Evolutionary conservation across 2,329 filamentous ascomycete genomes (phyloP), one percentile per base, ranked within the genome.

Genomic region (Byssochlamys sp.): DNA sequence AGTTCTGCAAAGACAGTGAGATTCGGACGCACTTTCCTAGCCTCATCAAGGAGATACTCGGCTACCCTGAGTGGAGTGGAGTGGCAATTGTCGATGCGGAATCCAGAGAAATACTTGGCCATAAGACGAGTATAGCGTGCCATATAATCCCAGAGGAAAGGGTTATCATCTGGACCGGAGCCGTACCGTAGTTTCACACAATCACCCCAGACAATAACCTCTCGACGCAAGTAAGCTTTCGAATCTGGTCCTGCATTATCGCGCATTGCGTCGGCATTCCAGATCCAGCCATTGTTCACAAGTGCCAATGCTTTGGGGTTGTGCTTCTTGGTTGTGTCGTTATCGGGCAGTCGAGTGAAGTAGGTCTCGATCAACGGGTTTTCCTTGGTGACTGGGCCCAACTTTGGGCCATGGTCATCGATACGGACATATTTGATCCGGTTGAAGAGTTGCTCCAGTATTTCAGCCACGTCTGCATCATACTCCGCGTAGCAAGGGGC

Each of bases 261-360:
- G 50, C 90, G 82, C 73, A 97, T 82, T 1, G 94, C 92, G 74
- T 97, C 95, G 4, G 92, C 92, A 58, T 90, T 92, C 94, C 94
- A 99, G 7, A 99, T 91, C 94, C 94, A 99, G 50, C 94, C 94
- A 69, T 99, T 99, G 75, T 97, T 97, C 48, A 87, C 91, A 55
- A 99, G 77, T 2, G 90, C 89, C 52, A 95, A 80, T 50, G 91
- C 87, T 58, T 87, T 86, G 1, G 85, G 80, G 58, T 85, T 85
- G 67, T 95, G 87, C 67, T 89, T 86, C 60, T 84, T 81, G 0
- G 94, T 96, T 10, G 81, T 84, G 10, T 88, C 84, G 65, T 95
- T 96, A 29, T 82, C 71, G 1, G 91, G 89, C 48, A 99, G 79
- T 28, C 92, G 85, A 0, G 94, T 97, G 73, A 99, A 99, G 76